Base-by-base conservation (phyloP, 2,329 filamentous ascomycete species). In the Fusarium torreyae region DNA sequence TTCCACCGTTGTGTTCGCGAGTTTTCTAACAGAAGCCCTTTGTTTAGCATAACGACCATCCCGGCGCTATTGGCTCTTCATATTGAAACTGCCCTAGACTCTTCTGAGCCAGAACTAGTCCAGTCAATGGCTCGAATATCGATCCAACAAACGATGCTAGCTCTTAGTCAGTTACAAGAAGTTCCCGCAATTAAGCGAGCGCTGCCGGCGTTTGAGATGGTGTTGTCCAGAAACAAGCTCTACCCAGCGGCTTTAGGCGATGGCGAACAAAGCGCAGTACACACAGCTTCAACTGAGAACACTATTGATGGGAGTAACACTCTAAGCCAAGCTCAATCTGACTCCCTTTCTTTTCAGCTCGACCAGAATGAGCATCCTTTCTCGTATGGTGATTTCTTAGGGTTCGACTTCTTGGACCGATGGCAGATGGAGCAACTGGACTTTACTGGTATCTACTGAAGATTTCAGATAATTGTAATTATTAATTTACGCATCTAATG, bases 361-460 rank as follows among this genome's bases (percentile, higher is more conserved):
- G 26, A 36, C 0, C 34, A 55, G n/a, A 11, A 40, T 11, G 34
- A 11, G 3, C 14, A 58, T 1, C 22, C 40, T 0, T 43, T 64
- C n/a, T 7, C 44, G 0, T 17, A 31, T 15, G 52, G 18, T 1
- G 60, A 64, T 1, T 15, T 59, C 4, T 6, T 38, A 3, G 62
- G 52, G 0, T 59, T 65, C 6, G 62, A 65, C 10, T 64, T 65
- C 8, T 43, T 65, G 5, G 60, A 65, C 6, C 39, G 52, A 1
- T 65, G 59, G 62, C 59, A 65, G 36, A 64, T 65, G 52, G 62
- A 65, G 1, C 59, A 65, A 20, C n/a, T 65, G 8, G 62, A 65
- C 14, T 65, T 65, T 4, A 39, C 59, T 3, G 60, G 62, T 0
- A 46, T 64, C 22, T 63, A 61, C 7, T 44, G 42, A 9, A 2